A percentile compares a stretch with the other conserved stretches of the same genome.
Conservation (phyloP, 202 grass and related monocot genomes). For the Hordeum pubiflorum region DNA sequence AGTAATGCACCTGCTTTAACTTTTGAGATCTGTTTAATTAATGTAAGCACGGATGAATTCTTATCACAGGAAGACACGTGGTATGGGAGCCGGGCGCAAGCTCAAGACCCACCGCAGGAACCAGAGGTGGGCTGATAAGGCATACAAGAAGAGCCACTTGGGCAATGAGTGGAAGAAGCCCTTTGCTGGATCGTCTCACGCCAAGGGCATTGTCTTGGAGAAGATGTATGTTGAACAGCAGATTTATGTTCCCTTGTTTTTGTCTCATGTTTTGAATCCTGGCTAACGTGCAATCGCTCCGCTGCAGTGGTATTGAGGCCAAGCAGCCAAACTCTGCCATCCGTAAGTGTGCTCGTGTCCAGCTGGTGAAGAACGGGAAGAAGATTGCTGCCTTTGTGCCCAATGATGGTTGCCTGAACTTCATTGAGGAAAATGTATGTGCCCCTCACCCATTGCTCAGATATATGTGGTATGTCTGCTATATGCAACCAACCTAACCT, state of each 20-base stretch:
- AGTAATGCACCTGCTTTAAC: background rate
- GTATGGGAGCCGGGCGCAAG: constrained; percentile 75
- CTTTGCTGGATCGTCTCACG: constrained; percentile 68
- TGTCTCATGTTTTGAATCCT: background rate
- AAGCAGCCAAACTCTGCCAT: constrained; percentile 87
- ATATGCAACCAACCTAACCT: background rate
- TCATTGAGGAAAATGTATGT: constrained; percentile 65
- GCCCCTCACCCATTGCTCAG: background rate
- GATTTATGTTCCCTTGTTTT: background rate
- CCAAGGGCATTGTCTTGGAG: constrained; percentile 77
- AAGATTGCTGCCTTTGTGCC: constrained; percentile 83
- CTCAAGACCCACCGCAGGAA: constrained; percentile 75
- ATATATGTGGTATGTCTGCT: background rate
- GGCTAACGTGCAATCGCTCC: background rate
- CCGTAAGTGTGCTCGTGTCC: constrained; percentile 78
- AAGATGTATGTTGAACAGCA: constrained; percentile 45
- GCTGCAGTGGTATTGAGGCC: constrained; percentile 73
- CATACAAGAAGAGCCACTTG: constrained; percentile 83
- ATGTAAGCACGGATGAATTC: background rate
- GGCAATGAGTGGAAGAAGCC: constrained; percentile 91
- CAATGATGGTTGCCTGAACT: constrained; percentile 85
- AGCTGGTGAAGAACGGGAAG: constrained; percentile 81
- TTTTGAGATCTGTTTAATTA: background rate
- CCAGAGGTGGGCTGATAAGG: constrained; percentile 84
- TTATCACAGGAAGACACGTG: constrained; percentile 51